Conservation (phyloP, 331 rosid genomes). For the Prunus yedoensis region DNA sequence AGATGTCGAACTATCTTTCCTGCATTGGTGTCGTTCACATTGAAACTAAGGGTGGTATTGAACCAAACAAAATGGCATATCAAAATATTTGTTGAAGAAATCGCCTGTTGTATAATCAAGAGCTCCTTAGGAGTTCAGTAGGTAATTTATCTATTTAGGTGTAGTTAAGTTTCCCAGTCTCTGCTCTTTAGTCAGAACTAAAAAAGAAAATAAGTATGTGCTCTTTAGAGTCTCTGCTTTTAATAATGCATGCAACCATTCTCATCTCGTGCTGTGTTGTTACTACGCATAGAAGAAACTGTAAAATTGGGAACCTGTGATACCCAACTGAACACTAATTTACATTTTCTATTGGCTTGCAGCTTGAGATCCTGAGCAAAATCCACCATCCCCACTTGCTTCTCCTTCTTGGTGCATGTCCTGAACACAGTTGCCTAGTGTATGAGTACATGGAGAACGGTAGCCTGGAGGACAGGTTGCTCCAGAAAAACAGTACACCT, state of each 20-base stretch:
- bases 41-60: not conserved
- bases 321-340: not conserved
- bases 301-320: too few species aligned
- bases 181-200: too few species aligned
- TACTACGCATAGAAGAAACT: not conserved
- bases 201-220: too few species aligned
- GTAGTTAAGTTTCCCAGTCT: too few species aligned
- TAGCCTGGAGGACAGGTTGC: constrained; percentile 78
- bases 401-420: constrained; percentile 88
- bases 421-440: constrained; percentile 78
- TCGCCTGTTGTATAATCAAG: too few species aligned
- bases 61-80: too few species aligned
- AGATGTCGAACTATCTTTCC: not conserved
- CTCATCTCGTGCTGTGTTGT: not conserved
- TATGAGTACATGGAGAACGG: constrained; percentile 95
- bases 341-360: constrained; percentile 21
- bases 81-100: too few species aligned
- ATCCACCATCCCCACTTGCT: constrained; percentile 90
- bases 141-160: too few species aligned
- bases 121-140: too few species aligned
- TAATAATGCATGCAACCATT: too few species aligned
- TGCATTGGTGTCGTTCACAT: not conserved
- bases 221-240: too few species aligned
- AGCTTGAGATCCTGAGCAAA: constrained; percentile 85
- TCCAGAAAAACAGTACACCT: constrained; percentile 40